Base-by-base conservation (phyloP, 2,329 filamentous ascomycete species). In the Scytalidium sp. region DNA sequence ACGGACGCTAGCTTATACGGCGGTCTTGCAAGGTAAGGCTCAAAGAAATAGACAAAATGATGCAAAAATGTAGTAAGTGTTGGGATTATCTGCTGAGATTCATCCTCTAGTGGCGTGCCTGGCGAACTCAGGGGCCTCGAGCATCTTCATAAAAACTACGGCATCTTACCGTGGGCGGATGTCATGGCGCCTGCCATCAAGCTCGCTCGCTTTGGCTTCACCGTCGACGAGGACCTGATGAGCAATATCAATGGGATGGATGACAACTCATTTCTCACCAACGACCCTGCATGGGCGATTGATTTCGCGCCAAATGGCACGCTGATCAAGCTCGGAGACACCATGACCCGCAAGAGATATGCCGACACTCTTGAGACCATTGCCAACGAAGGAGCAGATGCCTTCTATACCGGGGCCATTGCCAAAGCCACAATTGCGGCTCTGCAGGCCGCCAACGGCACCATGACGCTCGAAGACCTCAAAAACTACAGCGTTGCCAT, bases 291-390 rank as follows among this genome's bases (percentile, higher is more conserved):
- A 3, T 97, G 90, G 87, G 90, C 92, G 0, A 67, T 88, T 43
- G 93, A 97, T 64, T 97, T 97, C 70, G 91, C 90, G 2, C 90
- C 90, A 0, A 84, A 92, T 52, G 93, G 91, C 3, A 85, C 78
- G 0, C 73, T 89, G 2, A 60, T 96, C 0, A 73, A 78, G 17
- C 69, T 91, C 2, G 90, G 89, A 17, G 89, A 96, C 44, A 85
- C 70, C 0, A 90, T 97, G 61, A 92, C 87, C 0, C 78, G 92
- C 41, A 87, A 85, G 62, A 80, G 92, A 50, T 96, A 92, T 63
- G 91, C 89, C 58, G 64, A 89, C 52, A 90, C 91, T 0, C 78
- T 97, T 1, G 84, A 93, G 62, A 80, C 76, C 1, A 90, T 97
- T 56, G 90, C 89, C 1, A 70, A 83, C 3, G 59, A 85, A 27